Evolutionary conservation across 176 grass and related monocot genomes (phyloP).

Genomic region (Rhynchospora pubera): DNA sequence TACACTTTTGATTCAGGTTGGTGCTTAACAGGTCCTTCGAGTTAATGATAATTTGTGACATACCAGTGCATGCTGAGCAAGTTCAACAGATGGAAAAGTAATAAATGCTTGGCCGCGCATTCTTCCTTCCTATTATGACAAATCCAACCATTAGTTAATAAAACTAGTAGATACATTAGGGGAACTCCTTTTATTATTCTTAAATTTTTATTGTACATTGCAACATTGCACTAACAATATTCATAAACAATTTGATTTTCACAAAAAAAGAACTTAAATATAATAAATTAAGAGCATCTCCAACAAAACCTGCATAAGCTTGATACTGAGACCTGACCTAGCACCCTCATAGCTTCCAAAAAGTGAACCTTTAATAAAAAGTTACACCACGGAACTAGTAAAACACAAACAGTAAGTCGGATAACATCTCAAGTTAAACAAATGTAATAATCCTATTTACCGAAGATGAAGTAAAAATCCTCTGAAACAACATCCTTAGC

Average conservation of each 20-base stretch:
- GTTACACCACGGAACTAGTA: background rate
- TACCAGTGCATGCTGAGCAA: conserved; percentile 67
- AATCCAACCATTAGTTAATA: conserved; percentile 12
- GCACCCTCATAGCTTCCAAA: conserved; percentile 56
- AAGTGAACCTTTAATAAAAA: conserved; percentile 53
- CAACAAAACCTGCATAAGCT: conserved; percentile 69
- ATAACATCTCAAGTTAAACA: background rate
- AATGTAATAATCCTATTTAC: conserved; percentile 26
- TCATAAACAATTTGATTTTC: background rate
- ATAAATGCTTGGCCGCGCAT: conserved; percentile 95
- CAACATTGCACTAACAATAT: background rate
- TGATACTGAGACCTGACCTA: conserved; percentile 54
- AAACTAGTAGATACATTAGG: background rate
- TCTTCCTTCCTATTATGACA: conserved; percentile 60
- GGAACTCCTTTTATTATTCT: background rate
- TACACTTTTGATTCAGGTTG: background rate
- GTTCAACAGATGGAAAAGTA: conserved; percentile 75
- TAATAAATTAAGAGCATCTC: conserved; percentile 2
- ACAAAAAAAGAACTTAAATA: background rate
- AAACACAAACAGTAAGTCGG: conserved; percentile 16
- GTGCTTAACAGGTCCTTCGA: background rate
- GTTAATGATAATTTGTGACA: conserved; percentile 22
- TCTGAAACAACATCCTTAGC: conserved; percentile 78
- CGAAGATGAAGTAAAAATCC: conserved; percentile 90
- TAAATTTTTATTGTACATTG: background rate